Base-by-base conservation (phyloP, 148 eudicot species). In the Silene uniflora region DNA sequence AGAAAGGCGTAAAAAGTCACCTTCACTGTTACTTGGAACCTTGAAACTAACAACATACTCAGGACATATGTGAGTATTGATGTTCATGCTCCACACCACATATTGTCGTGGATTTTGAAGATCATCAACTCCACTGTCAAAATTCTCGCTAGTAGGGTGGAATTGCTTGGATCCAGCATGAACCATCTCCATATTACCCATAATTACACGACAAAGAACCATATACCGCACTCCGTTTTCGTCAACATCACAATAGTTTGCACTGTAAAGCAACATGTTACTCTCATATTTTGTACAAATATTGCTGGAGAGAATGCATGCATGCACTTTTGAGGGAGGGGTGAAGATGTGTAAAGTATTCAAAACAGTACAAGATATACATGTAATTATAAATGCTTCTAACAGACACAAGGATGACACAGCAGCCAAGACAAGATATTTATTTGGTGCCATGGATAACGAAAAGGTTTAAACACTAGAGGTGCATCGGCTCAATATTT, bases 141-240 rank as follows among this genome's bases (percentile, higher is more conserved):
- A 95, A 62, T 72, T 83, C 86, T 90, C 94, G 66, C 86, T 80
- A 77, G 91, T 90, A 61, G 96, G 98, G 86, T 89, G 89, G 79
- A 82, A 87, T 83, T 91, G 97, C 81, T 88, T 88, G 62, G 93
- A 89, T 81, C 90, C 97, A 79, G 79, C 84, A 67, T 76, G 77
- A 79, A 95, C 85, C 82, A 87, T 81, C 88, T 95, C 99, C 91
- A 89, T 89, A 60, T 89, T 92, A 82, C 98, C 99, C 97, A 92
- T 77, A 82, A 91, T 87, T 55, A 95, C 99, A 68, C 94, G 97
- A 76, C 99, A 92, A 27, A 92, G 83, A 56, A 89, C 83, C 92
- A 92, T 85, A 78, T 85, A 81, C 64, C 78, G 88, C 67, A 86
- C 75, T 21, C 93, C 97, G 86, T 91, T 89, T 86, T 95, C 97